These are phyloP conservation scores for Pseudodiploospora longispora DNA, from an alignment of 2,329 filamentous ascomycete species.

Conservation along the genomic window DNA sequence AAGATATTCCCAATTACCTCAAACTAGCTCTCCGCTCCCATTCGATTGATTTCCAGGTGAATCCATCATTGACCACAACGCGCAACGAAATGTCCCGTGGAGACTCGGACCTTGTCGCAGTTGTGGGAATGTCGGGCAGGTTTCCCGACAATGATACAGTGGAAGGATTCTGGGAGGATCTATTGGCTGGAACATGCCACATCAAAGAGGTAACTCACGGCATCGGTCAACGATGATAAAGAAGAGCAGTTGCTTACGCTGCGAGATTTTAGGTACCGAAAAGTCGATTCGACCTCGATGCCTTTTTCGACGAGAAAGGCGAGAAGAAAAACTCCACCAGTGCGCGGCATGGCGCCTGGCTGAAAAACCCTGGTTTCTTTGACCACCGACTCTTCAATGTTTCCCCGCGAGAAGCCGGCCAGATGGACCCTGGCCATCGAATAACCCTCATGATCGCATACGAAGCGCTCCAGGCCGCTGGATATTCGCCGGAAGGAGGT, in stretches of 20 bases:
- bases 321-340: background rate
- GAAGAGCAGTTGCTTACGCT: background rate
- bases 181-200: background rate
- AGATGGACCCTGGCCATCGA: constrained; percentile 68
- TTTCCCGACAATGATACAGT: background rate
- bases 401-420: constrained; percentile 64
- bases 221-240: background rate
- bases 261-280: background rate
- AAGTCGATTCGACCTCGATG: background rate
- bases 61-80: no score
- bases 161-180: background rate
- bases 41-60: no score
- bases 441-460: constrained; percentile 64
- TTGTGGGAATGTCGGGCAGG: background rate
- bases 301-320: background rate
- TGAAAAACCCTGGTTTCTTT: constrained; percentile 35
- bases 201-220: background rate
- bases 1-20: no score
- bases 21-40: no score
- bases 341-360: background rate
- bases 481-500: constrained; percentile 56
- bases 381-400: constrained; percentile 73
- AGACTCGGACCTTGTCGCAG: background rate
- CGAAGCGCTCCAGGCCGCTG: constrained; percentile 67
- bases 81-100: background rate